Evolutionary conservation across 441 rosid genomes (phyloP).

Genomic region (Daphne laureola): DNA sequence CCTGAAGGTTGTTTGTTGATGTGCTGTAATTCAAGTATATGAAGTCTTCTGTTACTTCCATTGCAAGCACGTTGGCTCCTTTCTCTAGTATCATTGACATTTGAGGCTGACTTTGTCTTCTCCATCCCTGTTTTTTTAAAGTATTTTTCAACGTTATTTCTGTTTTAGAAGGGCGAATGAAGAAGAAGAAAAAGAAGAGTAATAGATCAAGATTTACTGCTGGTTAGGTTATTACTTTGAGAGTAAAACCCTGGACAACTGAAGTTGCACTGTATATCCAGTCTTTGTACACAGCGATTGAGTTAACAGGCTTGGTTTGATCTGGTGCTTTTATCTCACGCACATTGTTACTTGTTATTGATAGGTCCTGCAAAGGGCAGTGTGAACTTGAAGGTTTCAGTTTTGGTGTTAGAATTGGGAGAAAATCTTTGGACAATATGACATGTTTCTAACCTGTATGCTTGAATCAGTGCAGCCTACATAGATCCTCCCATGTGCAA

Average conservation of each 20-base stretch:
- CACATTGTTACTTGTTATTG: constrained; percentile 39
- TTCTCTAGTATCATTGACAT: constrained; percentile 42
- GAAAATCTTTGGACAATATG: not conserved
- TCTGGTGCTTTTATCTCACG: constrained; percentile 67
- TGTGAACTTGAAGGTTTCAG: constrained; percentile 8
- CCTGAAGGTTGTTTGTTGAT: constrained; percentile 72
- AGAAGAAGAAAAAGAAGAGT: not conserved
- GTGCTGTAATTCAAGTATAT: constrained; percentile 68
- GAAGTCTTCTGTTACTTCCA: constrained; percentile 87
- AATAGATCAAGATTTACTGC: not conserved
- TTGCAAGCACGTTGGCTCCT: constrained; percentile 42
- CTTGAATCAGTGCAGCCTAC: constrained; percentile 80
- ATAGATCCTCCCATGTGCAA: constrained; percentile 61
- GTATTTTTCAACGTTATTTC: constrained; percentile 10
- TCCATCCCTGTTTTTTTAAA: constrained; percentile 55
- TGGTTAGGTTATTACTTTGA: constrained; percentile 44
- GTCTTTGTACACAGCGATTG: constrained; percentile 64
- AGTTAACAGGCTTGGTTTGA: constrained; percentile 62
- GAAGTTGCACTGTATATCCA: constrained; percentile 75
- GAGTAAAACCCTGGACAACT: constrained; percentile 55
- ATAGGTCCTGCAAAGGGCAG: constrained; percentile 47
- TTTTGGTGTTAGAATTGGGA: constrained; percentile 6
- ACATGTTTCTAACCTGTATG: constrained; percentile 47
- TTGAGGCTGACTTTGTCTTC: constrained; percentile 55
- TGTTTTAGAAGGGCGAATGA: not conserved